phyloP scores from a whole-genome alignment of 2,329 filamentous ascomycete genomes.

The Exophiala sp. region DNA sequence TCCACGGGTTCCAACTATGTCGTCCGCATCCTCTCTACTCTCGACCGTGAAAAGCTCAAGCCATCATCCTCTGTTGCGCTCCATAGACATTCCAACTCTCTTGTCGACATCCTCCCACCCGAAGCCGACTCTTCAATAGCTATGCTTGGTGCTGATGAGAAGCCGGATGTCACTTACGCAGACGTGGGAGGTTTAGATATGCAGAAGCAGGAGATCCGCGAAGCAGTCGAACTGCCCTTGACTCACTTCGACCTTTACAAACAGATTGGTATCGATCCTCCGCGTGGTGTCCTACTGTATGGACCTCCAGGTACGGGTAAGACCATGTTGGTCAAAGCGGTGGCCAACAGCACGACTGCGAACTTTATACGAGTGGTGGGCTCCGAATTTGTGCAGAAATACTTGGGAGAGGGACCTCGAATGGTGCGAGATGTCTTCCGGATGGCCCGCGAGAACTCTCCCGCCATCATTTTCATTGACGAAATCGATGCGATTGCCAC shows the following conservation, averaged over 20 bases:
- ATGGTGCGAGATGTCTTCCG: slow-evolving; percentile 99
- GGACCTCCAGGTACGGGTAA: slow-evolving; percentile 94
- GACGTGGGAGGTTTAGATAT: slow-evolving; percentile 97
- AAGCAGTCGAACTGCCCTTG: slow-evolving; percentile 92
- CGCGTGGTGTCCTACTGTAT: slow-evolving; percentile 91
- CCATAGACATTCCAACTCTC: slow-evolving; percentile 95
- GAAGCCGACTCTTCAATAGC: slow-evolving; percentile 98
- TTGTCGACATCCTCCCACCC: slow-evolving; percentile 97
- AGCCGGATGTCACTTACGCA: slow-evolving; percentile 96
- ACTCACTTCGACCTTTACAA: slow-evolving; percentile 99
- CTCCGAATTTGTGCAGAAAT: slow-evolving; percentile 98
- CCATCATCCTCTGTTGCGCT: slow-evolving; percentile 96
- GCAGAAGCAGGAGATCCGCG: slow-evolving; percentile 99
- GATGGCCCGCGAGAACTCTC: slow-evolving; percentile 97
- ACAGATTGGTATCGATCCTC: slow-evolving; percentile 98
- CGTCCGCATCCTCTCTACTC: slow-evolving; percentile 93
- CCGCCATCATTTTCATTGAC: slow-evolving; percentile 98
- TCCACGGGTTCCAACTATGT: slow-evolving; percentile 99
- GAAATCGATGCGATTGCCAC: slow-evolving; percentile 99
- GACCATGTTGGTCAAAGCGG: slow-evolving; percentile 96
- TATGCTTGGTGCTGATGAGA: slow-evolving; percentile 95
- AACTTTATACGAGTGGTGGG: slow-evolving; percentile 98
- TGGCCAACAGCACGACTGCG: slow-evolving; percentile 95
- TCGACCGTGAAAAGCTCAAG: slow-evolving; percentile 97
- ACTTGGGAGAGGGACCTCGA: slow-evolving; percentile 91